Base-by-base conservation (phyloP, 2,329 filamentous ascomycete species). In the Claviceps africana region DNA sequence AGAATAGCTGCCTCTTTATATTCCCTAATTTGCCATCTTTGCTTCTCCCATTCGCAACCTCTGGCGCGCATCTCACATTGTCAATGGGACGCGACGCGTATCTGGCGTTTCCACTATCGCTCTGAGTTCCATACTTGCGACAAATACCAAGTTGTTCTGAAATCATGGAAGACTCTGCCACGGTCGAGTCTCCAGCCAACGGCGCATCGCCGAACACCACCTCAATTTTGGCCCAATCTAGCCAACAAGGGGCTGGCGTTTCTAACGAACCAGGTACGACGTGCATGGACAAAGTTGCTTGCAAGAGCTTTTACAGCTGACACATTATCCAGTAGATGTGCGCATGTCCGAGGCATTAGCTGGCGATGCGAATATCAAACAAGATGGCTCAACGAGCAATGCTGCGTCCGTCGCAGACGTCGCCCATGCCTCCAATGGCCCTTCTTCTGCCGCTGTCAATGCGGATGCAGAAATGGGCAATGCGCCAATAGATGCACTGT, bases 401-500 rank as follows among this genome's bases (percentile, higher is more conserved):
- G 73, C 77, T 49, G 79, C 75, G n/a, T 75, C 80, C 55, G 73
- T 72, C 56, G 72, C 67, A 53, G 60, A 83, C 62, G 78, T 81
- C n/a, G 72, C 84, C 59, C 82, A 88, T 71, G 81, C 82, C 53
- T 81, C 83, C 42, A 74, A 79, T 55, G 83, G 76, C 48, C 82
- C 82, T 37, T 39, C 55, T 42, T 50, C 61, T 53, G 79, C 86
- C 60, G 78, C 78, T 51, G 72, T 77, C 56, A 77, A 70, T 56
- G 83, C 85, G 59, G 87, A 93, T 62, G 85, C 89, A 64, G 87
- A 90, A 60, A 91, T 91, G 86, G 83, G 77, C 54, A 86, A 86
- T 58, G 79, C 72, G 54, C 72, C 72, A 45, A 70, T 74, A 46
- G 73, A 75, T 28, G 43, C 6, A n/a, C 64, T 70, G 19, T 79